Base-by-base conservation (phyloP, 768 basidiomycete species). In the Russula compacta region DNA sequence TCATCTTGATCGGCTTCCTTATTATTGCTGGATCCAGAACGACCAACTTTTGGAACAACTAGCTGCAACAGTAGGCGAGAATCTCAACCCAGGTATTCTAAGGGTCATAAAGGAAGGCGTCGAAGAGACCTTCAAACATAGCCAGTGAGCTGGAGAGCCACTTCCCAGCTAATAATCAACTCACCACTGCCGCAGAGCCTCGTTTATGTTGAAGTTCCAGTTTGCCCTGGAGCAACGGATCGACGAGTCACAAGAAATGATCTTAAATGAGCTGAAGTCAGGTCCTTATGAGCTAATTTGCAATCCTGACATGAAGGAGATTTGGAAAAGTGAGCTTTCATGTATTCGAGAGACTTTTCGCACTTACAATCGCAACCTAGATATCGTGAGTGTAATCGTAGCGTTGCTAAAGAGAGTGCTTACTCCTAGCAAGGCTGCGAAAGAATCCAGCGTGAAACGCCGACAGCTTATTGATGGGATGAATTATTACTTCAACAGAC, bases 261-360 rank as follows among this genome's bases (percentile, higher is more conserved):
- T 63, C 19, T 29, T 63, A n/a, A 63, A 60, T 15, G 62, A 63
- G 59, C 44, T 63, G 40, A 60, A 46, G 42, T 60, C 58, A 7
- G 62, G 62, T n/a, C 62, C 62, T 17, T 54, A 63, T 42, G 62
- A 60, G 53, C 62, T 53, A 24, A 54, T 63, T 36, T 36, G 10
- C 19, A 58, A 63, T 32, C 33, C 58, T 47, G 62, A 63, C 17
- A 46, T 63, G 52, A 63, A 63, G 44, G 58, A 46, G 19, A 50
- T 60, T 24, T 60, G 62, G 62, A 60, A 54, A 40, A 60, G 62
- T 63, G 36, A 60, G 62, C 10, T 32, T 11, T 8, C 2, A 17
- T 14, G 8, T 17, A 3, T 33, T 40, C 24, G 6, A 39, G 3
- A 3, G 1, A 7, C 10, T 15, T 33, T 38, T 19, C 8, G 12